These are phyloP conservation scores for Conticribra weissflogii DNA, from an alignment of 108 stramenopile genomes.

Conservation along the genomic window DNA sequence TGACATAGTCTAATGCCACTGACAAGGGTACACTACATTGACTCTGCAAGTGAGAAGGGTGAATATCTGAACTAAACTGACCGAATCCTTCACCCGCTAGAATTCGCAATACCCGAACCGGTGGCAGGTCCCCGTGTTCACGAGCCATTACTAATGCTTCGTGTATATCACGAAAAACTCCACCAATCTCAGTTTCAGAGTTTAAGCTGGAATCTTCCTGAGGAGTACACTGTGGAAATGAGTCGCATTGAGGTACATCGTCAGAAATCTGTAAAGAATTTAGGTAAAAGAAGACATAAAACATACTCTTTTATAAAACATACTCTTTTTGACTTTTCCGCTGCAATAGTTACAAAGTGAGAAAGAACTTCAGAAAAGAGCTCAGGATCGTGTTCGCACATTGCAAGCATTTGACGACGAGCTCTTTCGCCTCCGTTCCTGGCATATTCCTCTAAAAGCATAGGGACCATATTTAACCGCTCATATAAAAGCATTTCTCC, in stretches of 20 bases:
- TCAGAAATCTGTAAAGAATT: neutral
- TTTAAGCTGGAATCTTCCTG: conserved; percentile 55
- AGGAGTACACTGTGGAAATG: neutral
- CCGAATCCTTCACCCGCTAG: conserved; percentile 81
- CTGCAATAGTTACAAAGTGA: conserved; percentile 75
- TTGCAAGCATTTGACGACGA: conserved; percentile 80
- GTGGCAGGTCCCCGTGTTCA: conserved; percentile 68
- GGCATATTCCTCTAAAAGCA: conserved; percentile 82
- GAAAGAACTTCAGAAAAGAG: conserved; percentile 81
- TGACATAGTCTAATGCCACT: conserved; percentile 84
- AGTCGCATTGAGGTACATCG: neutral
- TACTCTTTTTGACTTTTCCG: conserved; percentile 41
- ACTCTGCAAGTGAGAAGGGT: neutral
- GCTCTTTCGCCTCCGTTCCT: conserved; percentile 74
- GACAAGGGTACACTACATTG: conserved; percentile 68
- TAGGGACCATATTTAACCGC: conserved; percentile 78
- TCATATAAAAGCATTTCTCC: conserved; percentile 84
- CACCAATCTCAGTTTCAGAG: conserved; percentile 60
- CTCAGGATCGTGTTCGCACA: conserved; percentile 86
- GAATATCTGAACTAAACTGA: conserved; percentile 58
- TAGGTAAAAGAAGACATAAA: neutral
- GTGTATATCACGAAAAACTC: conserved; percentile 79
- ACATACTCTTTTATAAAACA: conserved; percentile 5
- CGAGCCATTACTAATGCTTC: conserved; percentile 76
- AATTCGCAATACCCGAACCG: conserved; percentile 81